Conservation (phyloP, 495 filamentous ascomycete genomes). For the Astrocystis sublimbata region DNA sequence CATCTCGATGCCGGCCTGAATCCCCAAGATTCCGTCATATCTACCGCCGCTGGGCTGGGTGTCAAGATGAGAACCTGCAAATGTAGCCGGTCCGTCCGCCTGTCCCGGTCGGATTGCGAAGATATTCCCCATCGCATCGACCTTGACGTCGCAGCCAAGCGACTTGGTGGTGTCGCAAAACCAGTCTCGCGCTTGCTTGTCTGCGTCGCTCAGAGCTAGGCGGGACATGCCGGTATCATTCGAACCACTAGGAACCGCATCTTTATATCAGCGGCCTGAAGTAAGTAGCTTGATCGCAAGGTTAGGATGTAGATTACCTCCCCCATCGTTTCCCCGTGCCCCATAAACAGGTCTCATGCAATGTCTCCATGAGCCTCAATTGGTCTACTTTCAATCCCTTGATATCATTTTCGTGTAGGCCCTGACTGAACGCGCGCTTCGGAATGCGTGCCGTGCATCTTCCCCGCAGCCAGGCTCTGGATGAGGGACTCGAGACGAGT, state of each 20-base stretch:
- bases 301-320: conserved; percentile 16
- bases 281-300: neutral
- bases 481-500: neutral
- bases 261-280: conserved; percentile 2
- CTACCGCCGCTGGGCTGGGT: conserved; percentile 76
- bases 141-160: conserved; percentile 57
- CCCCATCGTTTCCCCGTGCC: conserved; percentile 34
- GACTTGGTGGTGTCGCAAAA: conserved; percentile 65
- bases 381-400: conserved; percentile 22
- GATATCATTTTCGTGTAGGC: conserved; percentile 12
- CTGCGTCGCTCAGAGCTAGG: conserved; percentile 67
- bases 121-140: conserved; percentile 59
- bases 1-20: conserved; percentile 71
- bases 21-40: conserved; percentile 76
- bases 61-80: conserved; percentile 73
- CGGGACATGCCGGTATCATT: conserved; percentile 45
- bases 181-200: conserved; percentile 74
- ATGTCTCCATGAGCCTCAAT: conserved; percentile 27
- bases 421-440: neutral
- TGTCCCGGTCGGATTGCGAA: neutral
- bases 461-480: conserved; percentile 2
- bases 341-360: conserved; percentile 30
- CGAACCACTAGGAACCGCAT: conserved; percentile 15
- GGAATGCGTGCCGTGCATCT: neutral
- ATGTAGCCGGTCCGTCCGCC: conserved; percentile 44